Percentiles rank a stretch among this genome's conserved stretches.
Conservation (phyloP, 2,329 filamentous ascomycete genomes). For the Pseudogymnoascus destructans region DNA sequence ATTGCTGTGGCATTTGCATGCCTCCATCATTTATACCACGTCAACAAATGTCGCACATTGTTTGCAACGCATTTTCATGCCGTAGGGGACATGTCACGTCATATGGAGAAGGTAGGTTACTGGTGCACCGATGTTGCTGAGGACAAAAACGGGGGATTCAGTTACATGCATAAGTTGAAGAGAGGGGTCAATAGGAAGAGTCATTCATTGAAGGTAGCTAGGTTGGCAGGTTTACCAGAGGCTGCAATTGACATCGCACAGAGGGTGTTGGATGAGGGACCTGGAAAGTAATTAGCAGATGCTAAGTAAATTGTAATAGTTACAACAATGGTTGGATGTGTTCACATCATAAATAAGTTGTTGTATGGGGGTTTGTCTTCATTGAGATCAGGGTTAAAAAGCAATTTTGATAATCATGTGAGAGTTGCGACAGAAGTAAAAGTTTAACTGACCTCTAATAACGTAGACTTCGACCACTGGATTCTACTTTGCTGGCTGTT, state of each 20-base stretch:
- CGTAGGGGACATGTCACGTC: conserved; percentile 59
- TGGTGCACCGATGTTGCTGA: conserved; percentile 89
- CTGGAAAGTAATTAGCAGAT: conserved; percentile 5
- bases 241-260: conserved; percentile 54
- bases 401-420: conserved; percentile 27
- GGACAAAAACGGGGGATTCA: conserved; percentile 54
- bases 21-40: conserved; percentile 65
- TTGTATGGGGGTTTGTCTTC: conserved; percentile 29
- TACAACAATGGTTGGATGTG: conserved; percentile 12
- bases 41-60: conserved; percentile 66
- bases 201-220: conserved; percentile 91
- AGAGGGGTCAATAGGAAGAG: conserved; percentile 74
- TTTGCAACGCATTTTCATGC: conserved; percentile 94
- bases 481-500: background rate
- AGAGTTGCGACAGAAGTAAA: conserved; percentile 12
- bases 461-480: background rate
- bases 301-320: conserved; percentile 14
- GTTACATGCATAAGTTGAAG: conserved; percentile 72
- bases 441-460: conserved; percentile 15
- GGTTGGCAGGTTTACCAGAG: conserved; percentile 68
- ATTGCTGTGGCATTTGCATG: conserved; percentile 81
- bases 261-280: conserved; percentile 17
- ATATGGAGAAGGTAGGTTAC: conserved; percentile 30
- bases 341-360: conserved; percentile 25
- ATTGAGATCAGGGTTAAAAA: conserved; percentile 31